phyloP scores from a whole-genome alignment of 78 protist species.

The Bigelowiella natans region DNA sequence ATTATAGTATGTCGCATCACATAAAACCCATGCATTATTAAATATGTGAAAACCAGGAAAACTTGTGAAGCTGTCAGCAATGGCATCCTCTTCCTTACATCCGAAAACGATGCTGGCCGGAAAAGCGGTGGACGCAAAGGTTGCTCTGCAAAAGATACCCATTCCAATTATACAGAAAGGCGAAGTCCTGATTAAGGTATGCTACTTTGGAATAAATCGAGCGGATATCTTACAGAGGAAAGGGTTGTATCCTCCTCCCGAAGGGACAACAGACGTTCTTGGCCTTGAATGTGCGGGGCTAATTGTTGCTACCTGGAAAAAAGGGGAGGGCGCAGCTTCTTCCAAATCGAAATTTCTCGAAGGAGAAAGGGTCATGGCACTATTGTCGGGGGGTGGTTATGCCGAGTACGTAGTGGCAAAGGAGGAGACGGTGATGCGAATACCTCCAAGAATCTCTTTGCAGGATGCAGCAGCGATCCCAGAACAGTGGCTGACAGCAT shows the following conservation, averaged over 20 bases:
- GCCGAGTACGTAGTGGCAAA: conserved; percentile 41
- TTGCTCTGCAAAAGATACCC: no score
- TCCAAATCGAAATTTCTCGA: conserved; percentile 1
- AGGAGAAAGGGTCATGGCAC: conserved; percentile 11
- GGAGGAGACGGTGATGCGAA: conserved; percentile 27
- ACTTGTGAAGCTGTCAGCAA: no score
- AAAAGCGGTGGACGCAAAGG: no score
- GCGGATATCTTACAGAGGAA: background rate
- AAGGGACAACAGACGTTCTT: conserved; percentile 9
- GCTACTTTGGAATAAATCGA: background rate
- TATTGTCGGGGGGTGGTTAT: conserved; percentile 29
- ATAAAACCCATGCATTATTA: no score
- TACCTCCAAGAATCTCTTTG: conserved; percentile 32
- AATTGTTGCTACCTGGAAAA: background rate
- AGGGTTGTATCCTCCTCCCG: background rate
- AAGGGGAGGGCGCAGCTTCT: background rate
- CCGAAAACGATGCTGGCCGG: no score
- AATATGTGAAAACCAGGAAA: no score
- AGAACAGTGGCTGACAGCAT: conserved; percentile 65
- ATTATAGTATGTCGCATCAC: no score
- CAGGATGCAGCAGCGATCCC: conserved; percentile 55
- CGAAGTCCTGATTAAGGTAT: conserved; percentile 7
- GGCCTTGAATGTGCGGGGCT: conserved; percentile 20
- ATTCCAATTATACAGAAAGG: no score
- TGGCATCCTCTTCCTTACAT: no score